phyloP scores from a whole-genome alignment of 768 basidiomycete genomes.

The Hypholoma sublateritium region DNA sequence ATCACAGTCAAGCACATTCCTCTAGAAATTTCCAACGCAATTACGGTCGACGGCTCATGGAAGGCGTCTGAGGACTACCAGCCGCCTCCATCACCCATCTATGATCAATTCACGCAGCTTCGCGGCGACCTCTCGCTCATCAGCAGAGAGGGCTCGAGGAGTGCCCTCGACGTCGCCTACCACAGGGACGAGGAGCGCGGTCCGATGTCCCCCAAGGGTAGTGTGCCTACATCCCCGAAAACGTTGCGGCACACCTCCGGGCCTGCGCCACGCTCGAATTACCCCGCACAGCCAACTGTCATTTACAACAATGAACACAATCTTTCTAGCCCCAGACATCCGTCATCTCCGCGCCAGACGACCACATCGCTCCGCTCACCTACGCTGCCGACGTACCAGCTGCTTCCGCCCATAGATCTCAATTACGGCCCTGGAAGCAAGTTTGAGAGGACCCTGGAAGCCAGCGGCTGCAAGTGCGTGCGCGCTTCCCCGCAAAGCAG shows the following conservation, averaged over 20 bases:
- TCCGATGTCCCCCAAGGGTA: neutral
- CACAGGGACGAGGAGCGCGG: neutral
- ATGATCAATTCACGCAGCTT: conserved; percentile 10
- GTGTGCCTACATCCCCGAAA: neutral
- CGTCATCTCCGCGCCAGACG: conserved; percentile 1
- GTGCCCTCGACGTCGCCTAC: conserved; percentile 10
- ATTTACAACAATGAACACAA: neutral
- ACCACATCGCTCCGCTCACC: conserved; percentile 11
- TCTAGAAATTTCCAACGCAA: conserved; percentile 6
- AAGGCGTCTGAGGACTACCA: conserved; percentile 7
- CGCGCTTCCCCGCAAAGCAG: conserved; percentile 5
- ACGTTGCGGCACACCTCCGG: neutral
- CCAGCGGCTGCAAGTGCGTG: conserved; percentile 11
- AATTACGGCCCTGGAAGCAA: conserved; percentile 14
- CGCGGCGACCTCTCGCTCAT: conserved; percentile 4
- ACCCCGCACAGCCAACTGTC: conserved; percentile 1
- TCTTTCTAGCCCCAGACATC: conserved; percentile 6
- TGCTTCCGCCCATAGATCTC: conserved; percentile 21
- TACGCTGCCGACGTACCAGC: conserved; percentile 14
- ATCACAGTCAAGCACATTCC: conserved; percentile 17
- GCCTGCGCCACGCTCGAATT: neutral
- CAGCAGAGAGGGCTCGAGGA: conserved; percentile 6
- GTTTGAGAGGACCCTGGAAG: conserved; percentile 9
- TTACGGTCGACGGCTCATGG: conserved; percentile 17
- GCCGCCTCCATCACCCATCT: conserved; percentile 14